phyloP scores from a whole-genome alignment of 352 stramenopile genomes.

The Phytophthora agathidicida region DNA sequence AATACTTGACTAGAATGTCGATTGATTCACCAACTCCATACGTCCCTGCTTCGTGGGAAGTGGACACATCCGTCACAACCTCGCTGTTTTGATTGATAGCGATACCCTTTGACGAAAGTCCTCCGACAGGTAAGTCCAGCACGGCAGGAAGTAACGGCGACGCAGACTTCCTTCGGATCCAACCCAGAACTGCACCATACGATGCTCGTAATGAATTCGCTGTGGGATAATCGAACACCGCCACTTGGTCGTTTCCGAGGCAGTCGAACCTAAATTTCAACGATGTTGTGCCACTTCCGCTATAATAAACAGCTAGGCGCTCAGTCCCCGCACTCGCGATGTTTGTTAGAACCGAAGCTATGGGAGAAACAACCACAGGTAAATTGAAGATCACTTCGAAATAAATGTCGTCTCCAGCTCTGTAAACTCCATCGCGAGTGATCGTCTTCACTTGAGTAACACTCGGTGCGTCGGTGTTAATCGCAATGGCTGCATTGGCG shows the following conservation, averaged over 20 bases:
- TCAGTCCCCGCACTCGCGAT: slow-evolving; percentile 28
- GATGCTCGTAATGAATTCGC: slow-evolving; percentile 41
- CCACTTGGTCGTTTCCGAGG: slow-evolving; percentile 36
- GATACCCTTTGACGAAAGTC: slow-evolving; percentile 60
- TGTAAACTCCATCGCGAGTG: slow-evolving; percentile 69
- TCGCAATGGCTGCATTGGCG: slow-evolving; percentile 33
- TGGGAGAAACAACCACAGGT: slow-evolving; percentile 44
- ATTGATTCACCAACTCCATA: slow-evolving; percentile 65
- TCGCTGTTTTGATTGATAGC: slow-evolving; percentile 58
- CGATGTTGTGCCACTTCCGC: slow-evolving; percentile 50
- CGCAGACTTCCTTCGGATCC: slow-evolving; percentile 50
- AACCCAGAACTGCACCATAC: slow-evolving; percentile 49
- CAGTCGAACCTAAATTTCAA: slow-evolving; percentile 60
- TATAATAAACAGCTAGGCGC: slow-evolving; percentile 48
- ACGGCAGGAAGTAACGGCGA: slow-evolving; percentile 44
- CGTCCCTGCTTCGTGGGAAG: slow-evolving; percentile 54
- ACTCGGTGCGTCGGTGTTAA: slow-evolving; percentile 55
- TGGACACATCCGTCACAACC: slow-evolving; percentile 39
- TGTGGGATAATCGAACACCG: slow-evolving; percentile 51
- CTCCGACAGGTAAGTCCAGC: slow-evolving; percentile 42
- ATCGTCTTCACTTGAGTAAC: slow-evolving; percentile 52
- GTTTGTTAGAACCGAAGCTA: slow-evolving; percentile 48
- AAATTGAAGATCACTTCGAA: slow-evolving; percentile 59
- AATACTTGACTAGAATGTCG: slow-evolving; percentile 62
- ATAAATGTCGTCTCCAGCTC: slow-evolving; percentile 47